Percentiles rank a stretch among this genome's conserved stretches.
Conservation (phyloP, 2,329 filamentous ascomycete genomes). For the Venturia effusa region DNA sequence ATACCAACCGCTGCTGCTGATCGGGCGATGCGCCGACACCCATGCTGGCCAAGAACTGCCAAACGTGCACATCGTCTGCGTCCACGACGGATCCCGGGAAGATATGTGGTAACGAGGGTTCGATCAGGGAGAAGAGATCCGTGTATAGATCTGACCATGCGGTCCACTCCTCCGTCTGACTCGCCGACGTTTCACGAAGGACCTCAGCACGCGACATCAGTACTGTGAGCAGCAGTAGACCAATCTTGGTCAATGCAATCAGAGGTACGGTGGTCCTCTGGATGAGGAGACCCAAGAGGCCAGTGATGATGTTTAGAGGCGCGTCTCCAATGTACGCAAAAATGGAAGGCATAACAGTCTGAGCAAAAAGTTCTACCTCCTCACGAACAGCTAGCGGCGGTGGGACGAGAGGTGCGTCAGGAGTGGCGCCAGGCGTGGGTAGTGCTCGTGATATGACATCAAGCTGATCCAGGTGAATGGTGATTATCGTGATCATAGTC, state of each 20-base stretch:
- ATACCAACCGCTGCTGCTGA: slow-evolving; percentile 86
- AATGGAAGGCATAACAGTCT: slow-evolving; percentile 79
- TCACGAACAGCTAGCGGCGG: slow-evolving; percentile 65
- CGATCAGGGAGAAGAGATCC: slow-evolving; percentile 73
- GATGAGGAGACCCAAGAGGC: slow-evolving; percentile 74
- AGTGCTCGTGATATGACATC: slow-evolving; percentile 80
- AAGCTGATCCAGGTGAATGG: slow-evolving; percentile 83
- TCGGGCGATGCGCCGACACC: slow-evolving; percentile 88
- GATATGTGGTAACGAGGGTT: slow-evolving; percentile 71
- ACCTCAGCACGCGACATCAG: slow-evolving; percentile 89
- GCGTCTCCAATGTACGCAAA: slow-evolving; percentile 88
- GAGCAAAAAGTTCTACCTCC: slow-evolving; percentile 83
- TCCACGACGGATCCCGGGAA: slow-evolving; percentile 89
- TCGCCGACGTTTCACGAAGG: slow-evolving; percentile 51
- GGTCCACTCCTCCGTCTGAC: slow-evolving; percentile 60
- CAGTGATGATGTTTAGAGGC: slow-evolving; percentile 80
- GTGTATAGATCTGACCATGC: slow-evolving; percentile 81
- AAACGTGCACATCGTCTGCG: slow-evolving; percentile 90
- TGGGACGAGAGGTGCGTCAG: slow-evolving; percentile 39
- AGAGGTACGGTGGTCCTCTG: slow-evolving; percentile 70
- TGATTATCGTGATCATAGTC: slow-evolving; percentile 90
- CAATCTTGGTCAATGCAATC: slow-evolving; percentile 80
- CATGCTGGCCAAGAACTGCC: slow-evolving; percentile 93
- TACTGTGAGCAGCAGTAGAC: slow-evolving; percentile 83
- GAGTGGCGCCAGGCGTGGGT: slow-evolving; percentile 29